A percentile compares a stretch with the other conserved stretches of the same genome.
These are phyloP conservation scores for Gaultheria prostrata DNA, from an alignment of 148 eudicot genomes.

Conservation along the genomic window DNA sequence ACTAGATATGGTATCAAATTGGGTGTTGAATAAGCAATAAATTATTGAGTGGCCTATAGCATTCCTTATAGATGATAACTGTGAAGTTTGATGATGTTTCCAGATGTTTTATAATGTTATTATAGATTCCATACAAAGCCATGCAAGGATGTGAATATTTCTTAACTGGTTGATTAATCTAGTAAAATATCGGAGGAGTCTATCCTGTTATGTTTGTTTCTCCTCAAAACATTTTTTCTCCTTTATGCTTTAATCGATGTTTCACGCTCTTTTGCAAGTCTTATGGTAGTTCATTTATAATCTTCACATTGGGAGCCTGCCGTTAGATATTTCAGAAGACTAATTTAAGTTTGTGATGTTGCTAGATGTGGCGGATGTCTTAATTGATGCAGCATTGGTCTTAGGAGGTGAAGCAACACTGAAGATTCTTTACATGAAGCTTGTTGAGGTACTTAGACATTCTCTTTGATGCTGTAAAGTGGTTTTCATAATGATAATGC, in stretches of 20 bases:
- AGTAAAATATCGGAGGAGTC: background rate
- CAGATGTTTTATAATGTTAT: background rate
- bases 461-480: constrained; percentile 16
- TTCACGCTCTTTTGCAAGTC: background rate
- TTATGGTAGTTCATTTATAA: background rate
- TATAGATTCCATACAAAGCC: background rate
- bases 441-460: constrained; percentile 61
- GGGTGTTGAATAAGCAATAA: background rate
- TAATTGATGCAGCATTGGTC: constrained; percentile 92
- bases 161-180: background rate
- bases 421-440: constrained; percentile 84
- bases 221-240: background rate
- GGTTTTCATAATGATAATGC: background rate
- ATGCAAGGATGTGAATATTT: background rate
- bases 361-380: constrained; percentile 96
- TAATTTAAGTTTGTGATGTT: constrained; percentile 25
- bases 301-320: background rate
- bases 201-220: background rate
- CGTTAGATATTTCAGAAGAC: background rate
- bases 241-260: background rate
- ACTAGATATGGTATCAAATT: constrained; percentile 80
- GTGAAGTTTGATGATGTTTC: constrained; percentile 6
- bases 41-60: background rate
- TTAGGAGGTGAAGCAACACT: constrained; percentile 83
- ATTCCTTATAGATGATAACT: background rate